A percentile compares a stretch with the other conserved stretches of the same genome.
phyloP scores from a whole-genome alignment of 129 eudicot species.

The Dittrichia graveolens region DNA sequence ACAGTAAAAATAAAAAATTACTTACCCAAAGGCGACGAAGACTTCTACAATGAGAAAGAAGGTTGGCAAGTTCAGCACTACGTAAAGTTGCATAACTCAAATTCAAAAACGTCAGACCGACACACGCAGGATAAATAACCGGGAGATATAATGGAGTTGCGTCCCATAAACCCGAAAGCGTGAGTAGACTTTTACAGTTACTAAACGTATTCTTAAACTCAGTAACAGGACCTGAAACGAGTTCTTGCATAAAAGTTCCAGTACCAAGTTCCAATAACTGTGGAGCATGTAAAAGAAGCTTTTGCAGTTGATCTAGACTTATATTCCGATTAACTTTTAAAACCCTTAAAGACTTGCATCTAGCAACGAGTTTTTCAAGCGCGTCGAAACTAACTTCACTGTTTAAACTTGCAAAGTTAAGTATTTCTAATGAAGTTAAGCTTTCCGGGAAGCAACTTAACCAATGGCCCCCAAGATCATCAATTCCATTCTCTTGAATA shows the following conservation, averaged over 20 bases:
- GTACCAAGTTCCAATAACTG: conserved; percentile 73
- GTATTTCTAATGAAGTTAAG: conserved; percentile 55
- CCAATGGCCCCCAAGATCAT: conserved; percentile 75
- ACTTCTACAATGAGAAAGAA: conserved; percentile 60
- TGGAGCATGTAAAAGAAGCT: conserved; percentile 62
- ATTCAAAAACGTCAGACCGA: conserved; percentile 60
- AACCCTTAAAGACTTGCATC: conserved; percentile 61
- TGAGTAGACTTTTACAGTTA: conserved; percentile 49
- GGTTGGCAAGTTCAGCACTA: conserved; percentile 55
- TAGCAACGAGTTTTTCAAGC: conserved; percentile 66
- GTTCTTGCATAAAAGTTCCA: conserved; percentile 68
- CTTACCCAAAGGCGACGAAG: conserved; percentile 91
- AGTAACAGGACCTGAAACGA: conserved; percentile 36
- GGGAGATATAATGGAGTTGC: conserved; percentile 58
- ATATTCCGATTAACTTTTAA: conserved; percentile 63
- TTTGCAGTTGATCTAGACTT: conserved; percentile 57
- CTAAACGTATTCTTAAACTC: conserved; percentile 49
- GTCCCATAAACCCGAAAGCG: conserved; percentile 85
- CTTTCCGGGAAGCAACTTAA: conserved; percentile 75
- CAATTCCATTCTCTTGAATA: conserved; percentile 70
- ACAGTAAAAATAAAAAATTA: neutral
- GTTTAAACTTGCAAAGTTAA: conserved; percentile 67
- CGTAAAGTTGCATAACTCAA: conserved; percentile 57
- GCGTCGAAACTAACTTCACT: conserved; percentile 68
- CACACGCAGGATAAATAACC: conserved; percentile 61